phyloP scores from a whole-genome alignment of 495 filamentous ascomycete species.

The Lasiosphaeria miniovina region DNA sequence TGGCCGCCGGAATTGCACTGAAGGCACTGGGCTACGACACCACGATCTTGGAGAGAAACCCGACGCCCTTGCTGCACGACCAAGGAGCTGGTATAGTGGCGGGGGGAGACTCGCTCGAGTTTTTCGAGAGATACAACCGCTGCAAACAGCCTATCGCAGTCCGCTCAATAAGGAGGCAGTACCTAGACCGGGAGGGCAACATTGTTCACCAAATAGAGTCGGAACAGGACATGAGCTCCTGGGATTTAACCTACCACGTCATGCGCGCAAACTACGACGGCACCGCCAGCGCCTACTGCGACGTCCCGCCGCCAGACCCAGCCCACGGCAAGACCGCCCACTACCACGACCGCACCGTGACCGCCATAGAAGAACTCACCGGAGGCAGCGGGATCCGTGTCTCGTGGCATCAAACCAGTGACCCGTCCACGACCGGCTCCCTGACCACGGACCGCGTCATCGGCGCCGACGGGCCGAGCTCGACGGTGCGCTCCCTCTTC shows the following conservation, averaged over 20 bases:
- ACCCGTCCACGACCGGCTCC: slow-evolving; percentile 25
- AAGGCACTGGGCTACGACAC: slow-evolving; percentile 48
- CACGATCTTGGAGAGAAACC: slow-evolving; percentile 53
- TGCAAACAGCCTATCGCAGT: slow-evolving; percentile 36
- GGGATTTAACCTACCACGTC: slow-evolving; percentile 54
- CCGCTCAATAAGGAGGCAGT: slow-evolving; percentile 35
- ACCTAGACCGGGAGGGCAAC: slow-evolving; percentile 43
- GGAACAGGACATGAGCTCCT: slow-evolving; percentile 49
- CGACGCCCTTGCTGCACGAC: slow-evolving; percentile 44
- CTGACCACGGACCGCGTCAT: slow-evolving; percentile 47
- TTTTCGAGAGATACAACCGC: slow-evolving; percentile 37
- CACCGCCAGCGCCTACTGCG: slow-evolving; percentile 44
- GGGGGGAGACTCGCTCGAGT: slow-evolving; percentile 35
- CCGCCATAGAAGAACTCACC: slow-evolving; percentile 34
- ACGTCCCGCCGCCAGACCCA: slow-evolving; percentile 31
- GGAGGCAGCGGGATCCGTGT: slow-evolving; percentile 34
- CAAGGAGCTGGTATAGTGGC: slow-evolving; percentile 57
- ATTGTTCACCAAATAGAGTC: slow-evolving; percentile 41
- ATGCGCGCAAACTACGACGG: slow-evolving; percentile 57
- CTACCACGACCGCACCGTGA: slow-evolving; percentile 47
- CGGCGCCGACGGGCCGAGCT: slow-evolving; percentile 56
- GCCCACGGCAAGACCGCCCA: slow-evolving; percentile 44
- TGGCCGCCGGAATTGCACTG: slow-evolving; percentile 48
- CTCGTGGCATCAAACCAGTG: slow-evolving; percentile 34
- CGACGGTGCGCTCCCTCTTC: slow-evolving; percentile 47